Conservation (phyloP, 331 rosid genomes). For the Arachis monticola region DNA sequence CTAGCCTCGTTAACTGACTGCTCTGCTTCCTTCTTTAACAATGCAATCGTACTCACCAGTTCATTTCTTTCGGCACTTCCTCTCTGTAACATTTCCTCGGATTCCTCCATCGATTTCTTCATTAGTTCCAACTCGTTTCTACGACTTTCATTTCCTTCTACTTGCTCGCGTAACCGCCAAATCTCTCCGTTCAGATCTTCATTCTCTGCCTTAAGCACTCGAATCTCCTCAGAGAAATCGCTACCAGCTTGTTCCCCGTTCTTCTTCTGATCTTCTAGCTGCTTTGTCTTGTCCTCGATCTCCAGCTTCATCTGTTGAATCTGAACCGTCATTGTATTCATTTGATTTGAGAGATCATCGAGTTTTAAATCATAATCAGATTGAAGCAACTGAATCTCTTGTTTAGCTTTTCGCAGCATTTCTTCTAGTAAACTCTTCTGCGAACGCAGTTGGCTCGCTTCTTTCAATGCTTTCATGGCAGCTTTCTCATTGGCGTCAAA, state of each 20-base stretch:
- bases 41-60: constrained; percentile 53
- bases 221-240: constrained; percentile 66
- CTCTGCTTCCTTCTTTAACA: constrained; percentile 64
- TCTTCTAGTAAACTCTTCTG: constrained; percentile 67
- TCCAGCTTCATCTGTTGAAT: constrained; percentile 60
- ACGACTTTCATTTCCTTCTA: constrained; percentile 49
- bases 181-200: constrained; percentile 62
- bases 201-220: constrained; percentile 57
- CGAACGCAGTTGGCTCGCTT: constrained; percentile 66
- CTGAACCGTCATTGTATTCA: constrained; percentile 55
- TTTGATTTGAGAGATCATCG: constrained; percentile 56
- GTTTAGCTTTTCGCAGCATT: constrained; percentile 54
- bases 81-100: constrained; percentile 52
- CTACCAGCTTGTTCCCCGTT: constrained; percentile 53
- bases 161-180: constrained; percentile 45
- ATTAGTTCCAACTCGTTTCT: constrained; percentile 54
- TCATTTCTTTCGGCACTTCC: constrained; percentile 62
- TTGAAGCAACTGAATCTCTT: constrained; percentile 58
- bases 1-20: constrained; percentile 48
- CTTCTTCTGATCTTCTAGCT: constrained; percentile 59
- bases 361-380: constrained; percentile 53
- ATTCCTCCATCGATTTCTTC: constrained; percentile 62
- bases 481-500: constrained; percentile 91
- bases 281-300: constrained; percentile 63
- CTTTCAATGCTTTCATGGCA: constrained; percentile 70